Evolutionary conservation across 768 basidiomycete species (phyloP), one percentile per base, ranked within the genome.

Genomic region (Leccinum subgranulosum): DNA sequence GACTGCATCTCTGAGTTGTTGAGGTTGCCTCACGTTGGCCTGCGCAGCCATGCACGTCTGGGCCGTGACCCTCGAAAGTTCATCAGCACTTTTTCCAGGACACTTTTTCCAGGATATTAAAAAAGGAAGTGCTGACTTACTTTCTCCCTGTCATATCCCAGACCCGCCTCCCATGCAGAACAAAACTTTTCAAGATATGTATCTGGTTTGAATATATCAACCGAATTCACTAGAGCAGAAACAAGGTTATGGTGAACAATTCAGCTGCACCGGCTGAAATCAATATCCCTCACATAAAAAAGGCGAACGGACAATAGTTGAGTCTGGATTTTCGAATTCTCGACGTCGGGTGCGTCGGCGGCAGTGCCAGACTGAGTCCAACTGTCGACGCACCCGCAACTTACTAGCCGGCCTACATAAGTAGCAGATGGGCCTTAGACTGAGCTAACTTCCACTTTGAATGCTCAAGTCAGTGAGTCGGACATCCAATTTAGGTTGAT

Each of bases 91-190:
- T 57, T 84, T 74, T 91, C 87, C 41, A 89, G 74, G 57, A 92
- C 92, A 10, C 89, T 74, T 57, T 84, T 74, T 91, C 87, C 41
- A 89, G 74, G 57, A 92, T 94, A 21, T 25, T 25, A 4, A 25
- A 25, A 34, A 39, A 25, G 11, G 23, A 39, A 23, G 31, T 31
- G 14, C 4, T 14, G 60, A 69, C 87, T 75, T 60, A 93, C 93
- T 91, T 92, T 71, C 95, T 78, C 5, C 94, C 94, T 45, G 96
- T 76, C 94, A 93, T 74, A 98, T 98, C 15, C 95, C 96, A 57
- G 91, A 91, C 2, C 90, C 90, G 17, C 93, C 94, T 34, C 94
- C 94, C 0, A 93, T 96, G 74, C 89, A 93, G 74, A 92, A 90
- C 7, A 92, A 76, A 19, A 94, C 91, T 70, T 95, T 97, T 59